Evolutionary conservation across 169 alveolate species (phyloP), one percentile per base, ranked within the genome.

Genomic region (Cryptosporidium bovis): DNA sequence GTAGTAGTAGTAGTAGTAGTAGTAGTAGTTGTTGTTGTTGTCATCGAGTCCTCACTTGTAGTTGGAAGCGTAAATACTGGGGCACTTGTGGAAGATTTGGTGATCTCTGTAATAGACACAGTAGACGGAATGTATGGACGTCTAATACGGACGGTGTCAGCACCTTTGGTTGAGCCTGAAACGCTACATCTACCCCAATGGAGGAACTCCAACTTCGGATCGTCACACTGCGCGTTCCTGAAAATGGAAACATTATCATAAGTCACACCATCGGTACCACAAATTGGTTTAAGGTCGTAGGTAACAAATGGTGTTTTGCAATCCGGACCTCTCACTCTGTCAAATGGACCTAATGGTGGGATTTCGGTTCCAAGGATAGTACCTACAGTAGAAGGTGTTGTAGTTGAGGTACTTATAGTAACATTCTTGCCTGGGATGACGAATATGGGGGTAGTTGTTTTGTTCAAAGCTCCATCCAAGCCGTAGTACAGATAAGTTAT

Each of bases 201-300:
- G 1, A 56, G 31, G 24, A 71, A 71, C 6, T 24, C 68, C 13
- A 71, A 53, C 8, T 36, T 51, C 2, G 6, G 44, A 34, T 71
- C 46, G 8, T 71, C 84, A 56, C 84, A 71, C n/a, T 71, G 84
- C 6, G 71, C 69, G 58, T 71, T 71, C 58, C 84, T 71, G 36
- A 71, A 71, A 24, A 27, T 56, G 20, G 68, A 71, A 13, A 55
- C 64, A 34, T 71, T 71, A 13, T 51, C 53, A 20, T 71, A 71
- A 1, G 84, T 71, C 7, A 2, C 24, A 10, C 84, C 84, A 24
- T 71, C 68, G 16, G 69, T 71, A 5, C 84, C 84, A 71, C 84
- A 71, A 1, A 71, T 55, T 16, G 66, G 68, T n/a, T 71, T 56
- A 20, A n/a, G 34, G 27, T 71, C 84, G 4, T 34, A 51, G 5